These are phyloP conservation scores for Eutrema yunnanense DNA, from an alignment of 345 rosid species.

Conservation along the genomic window DNA sequence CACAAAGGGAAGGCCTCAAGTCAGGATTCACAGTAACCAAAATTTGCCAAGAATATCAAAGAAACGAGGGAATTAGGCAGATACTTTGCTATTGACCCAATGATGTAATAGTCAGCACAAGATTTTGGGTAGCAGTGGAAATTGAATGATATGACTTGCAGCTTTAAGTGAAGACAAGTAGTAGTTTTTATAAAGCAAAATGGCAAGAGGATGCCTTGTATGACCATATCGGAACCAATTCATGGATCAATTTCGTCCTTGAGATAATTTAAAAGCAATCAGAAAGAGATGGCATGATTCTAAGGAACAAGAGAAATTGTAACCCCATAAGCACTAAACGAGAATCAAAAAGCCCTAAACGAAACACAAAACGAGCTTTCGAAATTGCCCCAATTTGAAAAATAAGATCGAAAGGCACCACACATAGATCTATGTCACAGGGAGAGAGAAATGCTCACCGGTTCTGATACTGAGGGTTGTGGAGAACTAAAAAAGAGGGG, in stretches of 20 bases:
- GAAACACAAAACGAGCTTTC: neutral
- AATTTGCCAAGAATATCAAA: neutral
- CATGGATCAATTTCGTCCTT: neutral
- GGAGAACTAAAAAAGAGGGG: slow-evolving; percentile 29
- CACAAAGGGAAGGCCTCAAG: neutral
- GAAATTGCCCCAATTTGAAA: neutral
- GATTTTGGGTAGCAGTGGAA: neutral
- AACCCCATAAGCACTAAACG: neutral
- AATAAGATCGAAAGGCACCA: neutral
- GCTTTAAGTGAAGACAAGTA: neutral
- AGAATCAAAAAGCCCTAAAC: neutral
- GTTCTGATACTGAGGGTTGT: slow-evolving; percentile 34
- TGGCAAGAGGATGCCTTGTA: neutral
- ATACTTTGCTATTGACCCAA: neutral
- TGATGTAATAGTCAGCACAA: neutral
- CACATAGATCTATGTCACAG: slow-evolving; percentile 20
- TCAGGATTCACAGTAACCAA: neutral
- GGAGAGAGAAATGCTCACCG: slow-evolving; percentile 23
- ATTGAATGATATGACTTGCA: neutral
- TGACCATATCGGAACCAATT: neutral
- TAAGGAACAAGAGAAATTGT: neutral
- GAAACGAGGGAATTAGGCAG: neutral
- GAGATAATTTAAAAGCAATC: neutral
- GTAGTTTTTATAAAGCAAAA: neutral
- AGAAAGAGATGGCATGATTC: neutral